Evolutionary conservation across 129 eudicot species (phyloP), one percentile per base, ranked within the genome.

Genomic region (Rutidosis leptorrhynchoides): DNA sequence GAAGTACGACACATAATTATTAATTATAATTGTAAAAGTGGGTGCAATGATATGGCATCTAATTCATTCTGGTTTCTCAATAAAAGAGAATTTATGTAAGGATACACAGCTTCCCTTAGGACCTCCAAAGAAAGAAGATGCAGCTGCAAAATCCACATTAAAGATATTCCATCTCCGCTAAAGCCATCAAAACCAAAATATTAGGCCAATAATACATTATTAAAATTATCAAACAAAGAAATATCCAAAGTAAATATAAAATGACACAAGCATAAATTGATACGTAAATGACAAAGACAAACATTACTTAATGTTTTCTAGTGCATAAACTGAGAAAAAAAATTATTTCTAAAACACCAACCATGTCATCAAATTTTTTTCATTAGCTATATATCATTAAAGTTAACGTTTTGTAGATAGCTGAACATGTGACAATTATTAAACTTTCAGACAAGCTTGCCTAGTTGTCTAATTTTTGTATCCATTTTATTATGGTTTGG

Each of bases 61-160:
- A 74, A 37, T 74, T 66, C 57, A 33, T 32, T 58, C 42, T 21
- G 7, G 21, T 51, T 43, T 26, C 52, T 46, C 73, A 74, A 3
- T 58, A 15, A 46, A 49, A 67, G 19, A n/a, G 54, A 27, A 26
- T 35, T 26, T 62, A 59, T 55, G 33, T 42, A 83, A 94, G 99
- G 99, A 94, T 94, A 94, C 99, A 89, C 88, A 49, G 95, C 90
- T 72, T 86, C 95, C 69, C 93, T 84, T 48, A 94, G 93, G 74
- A 89, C 97, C 88, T 89, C 90, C 88, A 94, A 73, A 52, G 99
- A 86, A 68, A 94, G 95, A 81, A 84, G 86, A 73, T 94, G 99
- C 62, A 94, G 95, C 83, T 83, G 81, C 69, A 84, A 80, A 35
- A 86, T 70, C 67, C 80, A 70, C 76, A 63, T 69, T 53, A 89